phyloP scores from a whole-genome alignment of 768 basidiomycete genomes.

The Hortiboletus campestris region DNA sequence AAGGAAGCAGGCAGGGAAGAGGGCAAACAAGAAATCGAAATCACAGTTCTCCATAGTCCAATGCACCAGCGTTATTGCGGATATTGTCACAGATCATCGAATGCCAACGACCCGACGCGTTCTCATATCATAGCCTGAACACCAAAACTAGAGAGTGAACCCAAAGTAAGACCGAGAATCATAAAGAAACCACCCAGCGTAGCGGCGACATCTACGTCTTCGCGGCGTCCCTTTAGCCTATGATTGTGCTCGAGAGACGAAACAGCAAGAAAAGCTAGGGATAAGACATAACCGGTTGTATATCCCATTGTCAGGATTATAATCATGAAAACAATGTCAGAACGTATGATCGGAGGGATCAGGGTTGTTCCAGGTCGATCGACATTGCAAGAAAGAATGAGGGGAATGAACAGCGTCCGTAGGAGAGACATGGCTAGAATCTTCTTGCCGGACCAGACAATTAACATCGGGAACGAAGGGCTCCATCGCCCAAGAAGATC shows the following conservation, averaged over 20 bases:
- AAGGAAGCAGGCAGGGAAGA: no score
- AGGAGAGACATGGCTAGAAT: constrained; percentile 4
- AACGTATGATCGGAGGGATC: constrained; percentile 53
- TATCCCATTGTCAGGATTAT: constrained; percentile 68
- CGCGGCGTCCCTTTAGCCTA: constrained; percentile 42
- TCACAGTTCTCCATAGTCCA: no score
- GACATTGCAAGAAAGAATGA: constrained; percentile 47
- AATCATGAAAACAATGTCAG: constrained; percentile 71
- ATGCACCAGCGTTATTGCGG: no score
- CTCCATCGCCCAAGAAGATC: constrained; percentile 65
- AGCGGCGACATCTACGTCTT: constrained; percentile 86
- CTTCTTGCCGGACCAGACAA: constrained; percentile 37
- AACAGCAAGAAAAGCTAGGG: constrained; percentile 77
- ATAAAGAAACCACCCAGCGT: constrained; percentile 77
- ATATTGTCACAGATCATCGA: no score
- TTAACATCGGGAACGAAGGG: constrained; percentile 77
- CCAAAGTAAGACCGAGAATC: constrained; percentile 69
- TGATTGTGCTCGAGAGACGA: constrained; percentile 64
- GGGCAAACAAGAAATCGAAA: no score
- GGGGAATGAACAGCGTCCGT: neutral
- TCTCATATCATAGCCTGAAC: constrained; percentile 63
- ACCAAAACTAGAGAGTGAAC: constrained; percentile 78
- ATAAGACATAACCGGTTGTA: constrained; percentile 77
- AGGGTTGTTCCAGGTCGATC: constrained; percentile 41
- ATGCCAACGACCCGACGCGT: no score